phyloP scores from a whole-genome alignment of 1,139 yeast species.

The Protomyces macrosporus region DNA sequence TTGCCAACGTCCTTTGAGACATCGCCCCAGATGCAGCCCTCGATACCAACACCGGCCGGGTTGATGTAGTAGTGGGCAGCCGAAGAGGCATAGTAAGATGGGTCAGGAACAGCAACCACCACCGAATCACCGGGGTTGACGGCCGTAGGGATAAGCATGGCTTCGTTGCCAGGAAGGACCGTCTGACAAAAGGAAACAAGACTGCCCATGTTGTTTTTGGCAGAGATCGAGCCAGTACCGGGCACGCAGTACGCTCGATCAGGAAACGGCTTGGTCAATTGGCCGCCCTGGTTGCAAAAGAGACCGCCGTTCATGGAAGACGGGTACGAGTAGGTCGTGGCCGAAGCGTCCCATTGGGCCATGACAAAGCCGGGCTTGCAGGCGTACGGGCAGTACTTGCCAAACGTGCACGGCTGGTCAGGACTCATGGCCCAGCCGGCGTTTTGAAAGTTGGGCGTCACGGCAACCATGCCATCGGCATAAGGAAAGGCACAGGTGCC shows the following conservation, averaged over 20 bases:
- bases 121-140: constrained; percentile 48
- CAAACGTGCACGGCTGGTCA: constrained; percentile 75
- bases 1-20: constrained; percentile 64
- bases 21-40: constrained; percentile 84
- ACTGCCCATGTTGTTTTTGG: constrained; percentile 33
- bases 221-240: constrained; percentile 68
- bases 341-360: constrained; percentile 88
- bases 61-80: constrained; percentile 85
- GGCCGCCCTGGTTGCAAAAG: constrained; percentile 66
- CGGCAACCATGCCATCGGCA: constrained; percentile 59
- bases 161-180: constrained; percentile 88
- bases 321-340: constrained; percentile 81
- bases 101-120: constrained; percentile 76
- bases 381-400: constrained; percentile 91
- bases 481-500: constrained; percentile 49
- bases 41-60: constrained; percentile 73
- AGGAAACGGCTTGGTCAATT: constrained; percentile 57
- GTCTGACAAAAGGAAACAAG: constrained; percentile 83
- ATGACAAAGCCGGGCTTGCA: constrained; percentile 95
- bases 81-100: constrained; percentile 59
- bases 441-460: constrained; percentile 45
- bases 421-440: constrained; percentile 82
- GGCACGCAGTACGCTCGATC: constrained; percentile 57
- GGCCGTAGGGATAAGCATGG: constrained; percentile 81
- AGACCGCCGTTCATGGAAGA: constrained; percentile 60